These are phyloP conservation scores for Alternaria brassicae DNA, from an alignment of 2,329 filamentous ascomycete species.

Conservation along the genomic window DNA sequence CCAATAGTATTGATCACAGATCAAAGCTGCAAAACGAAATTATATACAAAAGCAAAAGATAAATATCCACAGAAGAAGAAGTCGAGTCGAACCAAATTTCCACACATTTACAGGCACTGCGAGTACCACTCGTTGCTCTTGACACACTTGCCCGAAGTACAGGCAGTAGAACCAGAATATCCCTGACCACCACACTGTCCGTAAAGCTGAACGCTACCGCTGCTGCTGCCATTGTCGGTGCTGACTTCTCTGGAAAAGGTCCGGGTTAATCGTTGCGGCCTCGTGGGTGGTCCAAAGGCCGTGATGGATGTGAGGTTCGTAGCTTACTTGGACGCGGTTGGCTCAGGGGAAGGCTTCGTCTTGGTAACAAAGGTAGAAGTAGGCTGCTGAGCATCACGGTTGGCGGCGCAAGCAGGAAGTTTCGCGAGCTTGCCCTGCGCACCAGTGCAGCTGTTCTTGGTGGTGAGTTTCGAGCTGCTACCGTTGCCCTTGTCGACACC, in stretches of 20 bases:
- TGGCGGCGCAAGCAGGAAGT: constrained; percentile 25
- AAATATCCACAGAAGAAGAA: not conserved
- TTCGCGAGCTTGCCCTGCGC: constrained; percentile 25
- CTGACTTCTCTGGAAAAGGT: not conserved
- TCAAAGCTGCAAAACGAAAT: not conserved
- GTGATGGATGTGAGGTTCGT: too few species aligned
- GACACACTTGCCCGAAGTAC: constrained; percentile 49
- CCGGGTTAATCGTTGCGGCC: not conserved
- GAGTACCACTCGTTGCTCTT: constrained; percentile 52
- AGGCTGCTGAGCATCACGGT: not conserved
- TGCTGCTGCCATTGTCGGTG: not conserved
- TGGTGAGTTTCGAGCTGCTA: constrained; percentile 21
- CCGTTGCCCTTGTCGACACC: constrained; percentile 32
- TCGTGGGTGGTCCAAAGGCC: not conserved
- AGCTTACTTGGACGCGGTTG: too few species aligned
- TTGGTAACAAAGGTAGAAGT: not conserved
- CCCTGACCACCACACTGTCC: constrained; percentile 53
- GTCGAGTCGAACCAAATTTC: not conserved
- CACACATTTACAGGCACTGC: constrained; percentile 45
- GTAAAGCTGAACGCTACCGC: constrained; percentile 21
- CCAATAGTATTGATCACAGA: not conserved
- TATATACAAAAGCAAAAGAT: not conserved
- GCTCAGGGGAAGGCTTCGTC: too few species aligned
- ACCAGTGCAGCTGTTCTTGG: constrained; percentile 21
- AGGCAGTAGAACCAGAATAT: constrained; percentile 50